A percentile compares a stretch with the other conserved stretches of the same genome.
phyloP scores from a whole-genome alignment of 208 protist genomes.

The Angomonas deanei region DNA sequence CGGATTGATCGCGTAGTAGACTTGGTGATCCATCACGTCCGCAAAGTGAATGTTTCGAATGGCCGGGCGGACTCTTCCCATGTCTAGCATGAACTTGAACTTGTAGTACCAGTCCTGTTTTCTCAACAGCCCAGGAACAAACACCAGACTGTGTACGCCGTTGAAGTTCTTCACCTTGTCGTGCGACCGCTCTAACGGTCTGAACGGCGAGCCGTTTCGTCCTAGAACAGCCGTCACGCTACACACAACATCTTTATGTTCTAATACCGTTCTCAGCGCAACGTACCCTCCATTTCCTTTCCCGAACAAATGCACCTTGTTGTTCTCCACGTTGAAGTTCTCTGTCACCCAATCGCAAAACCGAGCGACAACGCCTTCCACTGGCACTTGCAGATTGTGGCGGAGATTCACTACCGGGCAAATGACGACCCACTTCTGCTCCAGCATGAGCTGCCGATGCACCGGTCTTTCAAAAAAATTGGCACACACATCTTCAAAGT shows the following conservation, averaged over 20 bases:
- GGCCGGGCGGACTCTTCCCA: conserved; percentile 60
- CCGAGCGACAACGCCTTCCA: conserved; percentile 71
- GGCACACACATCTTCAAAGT: conserved; percentile 87
- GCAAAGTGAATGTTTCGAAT: conserved; percentile 83
- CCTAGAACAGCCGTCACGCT: conserved; percentile 80
- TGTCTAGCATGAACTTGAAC: conserved; percentile 89
- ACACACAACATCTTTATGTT: conserved; percentile 63
- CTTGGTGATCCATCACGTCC: conserved; percentile 80
- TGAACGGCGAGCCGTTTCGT: conserved; percentile 62
- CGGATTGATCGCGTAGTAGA: conserved; percentile 88
- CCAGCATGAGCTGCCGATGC: conserved; percentile 56
- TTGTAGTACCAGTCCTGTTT: conserved; percentile 89
- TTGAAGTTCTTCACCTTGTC: conserved; percentile 79
- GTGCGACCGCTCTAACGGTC: conserved; percentile 59
- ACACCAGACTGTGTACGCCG: conserved; percentile 77
- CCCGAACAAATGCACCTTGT: conserved; percentile 76
- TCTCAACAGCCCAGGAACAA: conserved; percentile 66
- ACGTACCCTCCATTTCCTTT: conserved; percentile 81
- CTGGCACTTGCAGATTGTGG: conserved; percentile 71
- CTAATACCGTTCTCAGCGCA: conserved; percentile 65
- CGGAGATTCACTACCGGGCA: conserved; percentile 71
- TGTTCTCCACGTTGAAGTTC: conserved; percentile 69
- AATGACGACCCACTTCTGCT: conserved; percentile 77
- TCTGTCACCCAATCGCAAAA: conserved; percentile 86
- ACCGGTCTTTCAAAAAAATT: conserved; percentile 80